Conservation (phyloP, 352 stramenopile species). For the Phytophthora agathidicida region DNA sequence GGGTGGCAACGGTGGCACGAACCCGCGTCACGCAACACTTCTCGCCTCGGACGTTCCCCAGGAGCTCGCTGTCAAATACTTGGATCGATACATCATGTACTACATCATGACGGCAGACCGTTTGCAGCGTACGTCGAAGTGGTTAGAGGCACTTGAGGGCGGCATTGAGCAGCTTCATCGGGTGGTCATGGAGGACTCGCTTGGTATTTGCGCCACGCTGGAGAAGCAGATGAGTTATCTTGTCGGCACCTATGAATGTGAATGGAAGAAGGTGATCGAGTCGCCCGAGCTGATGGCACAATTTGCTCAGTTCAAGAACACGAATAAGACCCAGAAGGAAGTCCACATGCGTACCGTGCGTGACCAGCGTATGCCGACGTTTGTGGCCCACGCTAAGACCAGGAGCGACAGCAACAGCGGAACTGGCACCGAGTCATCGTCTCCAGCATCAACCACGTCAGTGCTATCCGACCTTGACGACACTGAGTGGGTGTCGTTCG, state of each 20-base stretch:
- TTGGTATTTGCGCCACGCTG: conserved; percentile 82
- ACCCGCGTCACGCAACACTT: conserved; percentile 80
- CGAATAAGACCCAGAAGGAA: conserved; percentile 69
- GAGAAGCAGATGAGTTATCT: conserved; percentile 89
- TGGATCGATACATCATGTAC: conserved; percentile 93
- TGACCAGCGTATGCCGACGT: conserved; percentile 83
- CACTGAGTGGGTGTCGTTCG: conserved; percentile 80
- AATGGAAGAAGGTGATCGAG: conserved; percentile 93
- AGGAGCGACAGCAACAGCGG: conserved; percentile 74
- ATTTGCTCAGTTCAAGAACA: conserved; percentile 94
- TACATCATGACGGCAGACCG: conserved; percentile 86
- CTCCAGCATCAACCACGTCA: conserved; percentile 43
- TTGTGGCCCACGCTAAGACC: conserved; percentile 47
- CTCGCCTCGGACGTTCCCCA: conserved; percentile 57
- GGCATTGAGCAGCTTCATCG: conserved; percentile 58
- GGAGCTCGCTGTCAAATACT: conserved; percentile 82
- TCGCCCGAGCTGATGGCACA: conserved; percentile 75
- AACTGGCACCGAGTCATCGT: conserved; percentile 31
- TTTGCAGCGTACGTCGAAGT: conserved; percentile 85
- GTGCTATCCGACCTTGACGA: conserved; percentile 24
- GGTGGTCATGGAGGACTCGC: conserved; percentile 89
- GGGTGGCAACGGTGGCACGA: conserved; percentile 89
- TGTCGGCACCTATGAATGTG: conserved; percentile 94
- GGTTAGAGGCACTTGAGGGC: conserved; percentile 85
- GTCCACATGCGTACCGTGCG: conserved; percentile 72